Conservation (phyloP, 805 yeast genomes). For the Clavispora carvajalis region DNA sequence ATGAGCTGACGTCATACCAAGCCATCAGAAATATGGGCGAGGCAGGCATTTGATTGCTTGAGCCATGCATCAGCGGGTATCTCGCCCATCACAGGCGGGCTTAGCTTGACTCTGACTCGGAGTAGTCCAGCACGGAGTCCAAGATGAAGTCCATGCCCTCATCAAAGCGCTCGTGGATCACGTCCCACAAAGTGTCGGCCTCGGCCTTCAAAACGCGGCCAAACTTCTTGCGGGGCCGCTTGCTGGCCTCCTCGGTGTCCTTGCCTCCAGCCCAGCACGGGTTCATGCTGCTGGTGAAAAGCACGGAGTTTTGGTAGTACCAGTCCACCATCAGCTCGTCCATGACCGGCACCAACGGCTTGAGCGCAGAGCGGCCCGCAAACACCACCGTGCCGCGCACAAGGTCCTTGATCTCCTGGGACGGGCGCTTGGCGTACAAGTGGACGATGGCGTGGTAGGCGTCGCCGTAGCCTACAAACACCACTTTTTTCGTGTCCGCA, state of each 20-base stretch:
- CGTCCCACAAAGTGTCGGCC: conserved; percentile 67
- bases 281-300: conserved; percentile 71
- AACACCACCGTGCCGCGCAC: conserved; percentile 70
- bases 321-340: conserved; percentile 90
- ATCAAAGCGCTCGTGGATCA: conserved; percentile 74
- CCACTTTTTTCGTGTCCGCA: conserved; percentile 55
- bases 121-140: conserved; percentile 58
- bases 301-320: conserved; percentile 81
- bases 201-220: conserved; percentile 82
- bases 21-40: no score
- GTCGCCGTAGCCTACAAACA: conserved; percentile 85
- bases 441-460: conserved; percentile 84
- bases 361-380: conserved; percentile 61
- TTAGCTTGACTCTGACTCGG: conserved; percentile 10
- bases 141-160: conserved; percentile 81
- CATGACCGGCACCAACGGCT: conserved; percentile 76
- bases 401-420: conserved; percentile 47
- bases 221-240: conserved; percentile 82
- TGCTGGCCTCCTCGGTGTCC: conserved; percentile 32
- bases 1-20: no score
- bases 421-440: conserved; percentile 72
- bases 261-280: conserved; percentile 61
- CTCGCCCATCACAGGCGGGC: no score
- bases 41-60: no score
- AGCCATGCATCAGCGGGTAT: no score